Base-by-base conservation (phyloP, 805 yeast species). In the Suhomyces prunicola region DNA sequence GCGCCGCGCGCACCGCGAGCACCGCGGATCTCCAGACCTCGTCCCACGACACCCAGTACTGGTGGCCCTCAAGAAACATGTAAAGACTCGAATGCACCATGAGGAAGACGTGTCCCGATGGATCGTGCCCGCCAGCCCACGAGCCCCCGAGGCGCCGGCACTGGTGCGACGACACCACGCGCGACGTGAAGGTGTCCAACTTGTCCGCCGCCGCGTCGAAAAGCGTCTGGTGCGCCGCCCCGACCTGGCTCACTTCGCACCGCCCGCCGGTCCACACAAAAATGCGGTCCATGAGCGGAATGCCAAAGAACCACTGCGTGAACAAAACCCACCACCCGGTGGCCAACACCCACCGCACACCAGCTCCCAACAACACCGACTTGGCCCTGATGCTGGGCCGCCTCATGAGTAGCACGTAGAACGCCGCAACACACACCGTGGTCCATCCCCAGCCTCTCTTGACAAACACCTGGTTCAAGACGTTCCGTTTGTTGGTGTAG, bases 401-500 rank as follows among this genome's bases (percentile, higher is more conserved):
- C 44, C 48, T 46, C 8, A 53, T 36, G 39, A 63, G 49, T 7
- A 62, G 36, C 1, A 50, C 59, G 52, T 68, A 73, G 54, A 72
- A 75, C 8, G 60, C 47, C 1, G 58, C 56, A 12, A 72, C 54
- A 13, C 55, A 65, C 2, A 67, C 19, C 3, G 79, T 61, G 8
- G 96, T 91, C 98, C 97, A 94, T 13, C 83, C 77, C 98, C 98
- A 94, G 2, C 97, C 98, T 24, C 78, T 79, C 62, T 93, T 94
- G 39, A 93, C 97, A 65, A 94, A 89, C 6, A 79, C 46, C 19
- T 78, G 78, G 68, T 93, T 93, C 55, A 92, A 64, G 15, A 90
- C 31, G 64, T 90, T 90, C 48, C 80, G 77, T 70, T 89, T 90
- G 52, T 84, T 74, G 48, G 81, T 79, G 67, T 76, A 80, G 68